Evolutionary conservation across 768 basidiomycete genomes (phyloP).

Genomic region (Lyophyllum decastes): DNA sequence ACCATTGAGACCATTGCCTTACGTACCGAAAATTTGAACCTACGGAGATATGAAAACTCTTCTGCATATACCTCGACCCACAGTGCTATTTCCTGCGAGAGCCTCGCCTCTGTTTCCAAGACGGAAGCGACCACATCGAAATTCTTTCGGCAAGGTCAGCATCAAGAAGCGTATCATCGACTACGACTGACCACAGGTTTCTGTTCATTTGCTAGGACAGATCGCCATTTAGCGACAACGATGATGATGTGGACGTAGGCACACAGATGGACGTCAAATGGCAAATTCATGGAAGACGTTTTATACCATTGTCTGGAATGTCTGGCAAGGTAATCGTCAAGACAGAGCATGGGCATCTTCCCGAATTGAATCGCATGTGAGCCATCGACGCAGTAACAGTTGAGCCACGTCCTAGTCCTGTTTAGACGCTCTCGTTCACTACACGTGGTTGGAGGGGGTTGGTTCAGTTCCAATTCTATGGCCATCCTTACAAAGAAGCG

Average conservation of each 20-base stretch:
- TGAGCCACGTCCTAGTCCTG: constrained; percentile 73
- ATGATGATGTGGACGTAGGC: constrained; percentile 54
- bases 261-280: constrained; percentile 49
- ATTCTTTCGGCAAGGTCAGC: constrained; percentile 23
- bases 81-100: constrained; percentile 35
- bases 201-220: constrained; percentile 8
- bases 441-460: constrained; percentile 48
- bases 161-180: not conserved
- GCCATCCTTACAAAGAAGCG: constrained; percentile 54
- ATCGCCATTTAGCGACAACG: constrained; percentile 48
- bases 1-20: not conserved
- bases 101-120: constrained; percentile 36
- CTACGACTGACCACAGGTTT: constrained; percentile 4
- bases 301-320: constrained; percentile 52
- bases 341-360: constrained; percentile 64
- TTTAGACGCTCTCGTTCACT: constrained; percentile 68
- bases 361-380: constrained; percentile 78
- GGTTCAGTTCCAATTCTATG: constrained; percentile 68
- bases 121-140: constrained; percentile 34
- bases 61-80: constrained; percentile 45
- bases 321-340: constrained; percentile 62
- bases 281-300: constrained; percentile 36
- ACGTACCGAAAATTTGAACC: constrained; percentile 11
- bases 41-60: constrained; percentile 36
- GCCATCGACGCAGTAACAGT: constrained; percentile 75